phyloP scores from a whole-genome alignment of 2,329 filamentous ascomycete genomes.

The Fusarium sp. region DNA sequence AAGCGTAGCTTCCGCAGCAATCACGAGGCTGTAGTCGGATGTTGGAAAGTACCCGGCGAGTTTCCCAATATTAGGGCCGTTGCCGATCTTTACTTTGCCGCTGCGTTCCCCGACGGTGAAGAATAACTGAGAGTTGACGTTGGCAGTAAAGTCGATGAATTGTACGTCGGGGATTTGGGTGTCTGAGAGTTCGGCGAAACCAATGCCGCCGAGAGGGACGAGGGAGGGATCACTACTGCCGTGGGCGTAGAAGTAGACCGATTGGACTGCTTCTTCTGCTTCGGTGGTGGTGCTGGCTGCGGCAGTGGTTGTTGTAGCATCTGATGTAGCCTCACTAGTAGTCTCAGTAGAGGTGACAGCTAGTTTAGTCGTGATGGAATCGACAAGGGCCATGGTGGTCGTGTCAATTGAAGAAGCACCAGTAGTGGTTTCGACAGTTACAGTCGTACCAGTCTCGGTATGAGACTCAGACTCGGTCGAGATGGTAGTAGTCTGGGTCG shows the following conservation, averaged over 20 bases:
- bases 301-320: background rate
- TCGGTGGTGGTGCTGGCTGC: background rate
- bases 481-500: background rate
- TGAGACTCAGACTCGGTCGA: too few species aligned
- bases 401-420: fast-evolving
- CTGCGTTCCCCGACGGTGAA: background rate
- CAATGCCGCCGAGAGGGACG: fast-evolving
- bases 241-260: fast-evolving
- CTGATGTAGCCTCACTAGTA: background rate
- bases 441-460: background rate
- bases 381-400: background rate
- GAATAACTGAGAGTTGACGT: fast-evolving
- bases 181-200: fast-evolving
- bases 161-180: fast-evolving
- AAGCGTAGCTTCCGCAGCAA: fast-evolving
- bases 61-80: background rate
- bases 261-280: fast-evolving
- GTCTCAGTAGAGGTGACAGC: background rate
- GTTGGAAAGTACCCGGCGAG: fast-evolving
- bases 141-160: background rate
- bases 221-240: background rate
- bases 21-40: background rate
- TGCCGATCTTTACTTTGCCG: background rate
- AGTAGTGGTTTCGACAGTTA: background rate
- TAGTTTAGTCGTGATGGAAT: fast-evolving